phyloP scores from a whole-genome alignment of 768 basidiomycete genomes.

The Boletellus emodensis region DNA sequence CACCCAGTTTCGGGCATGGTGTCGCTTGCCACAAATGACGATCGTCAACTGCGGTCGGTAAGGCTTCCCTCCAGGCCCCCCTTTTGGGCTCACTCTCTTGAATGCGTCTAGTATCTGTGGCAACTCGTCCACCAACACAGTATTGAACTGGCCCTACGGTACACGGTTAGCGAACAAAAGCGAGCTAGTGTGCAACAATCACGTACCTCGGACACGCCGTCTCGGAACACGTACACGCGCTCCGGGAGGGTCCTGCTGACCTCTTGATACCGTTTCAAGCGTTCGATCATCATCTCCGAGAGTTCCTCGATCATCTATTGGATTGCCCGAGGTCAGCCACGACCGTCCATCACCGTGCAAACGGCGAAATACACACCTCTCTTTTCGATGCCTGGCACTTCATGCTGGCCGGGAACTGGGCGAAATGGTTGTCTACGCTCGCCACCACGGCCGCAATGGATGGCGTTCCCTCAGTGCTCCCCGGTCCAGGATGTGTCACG shows the following conservation, averaged over 20 bases:
- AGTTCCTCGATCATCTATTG: slow-evolving; percentile 70
- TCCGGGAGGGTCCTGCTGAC: slow-evolving; percentile 59
- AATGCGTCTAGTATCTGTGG: slow-evolving; percentile 61
- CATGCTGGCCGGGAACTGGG: slow-evolving; percentile 75
- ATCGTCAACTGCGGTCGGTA: slow-evolving; percentile 69
- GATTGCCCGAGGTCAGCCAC: not conserved
- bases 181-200: not conserved
- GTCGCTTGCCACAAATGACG: slow-evolving; percentile 77
- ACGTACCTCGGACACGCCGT: slow-evolving; percentile 77
- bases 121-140: slow-evolving; percentile 56
- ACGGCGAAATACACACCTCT: slow-evolving; percentile 17
- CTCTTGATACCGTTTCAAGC: slow-evolving; percentile 53
- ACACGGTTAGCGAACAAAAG: not conserved
- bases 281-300: slow-evolving; percentile 63
- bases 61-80: slow-evolving; percentile 36
- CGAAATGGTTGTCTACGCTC: slow-evolving; percentile 63
- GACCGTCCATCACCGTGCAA: not conserved
- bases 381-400: slow-evolving; percentile 49
- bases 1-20: slow-evolving; percentile 56
- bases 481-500: slow-evolving; percentile 75
- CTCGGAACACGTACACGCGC: slow-evolving; percentile 69
- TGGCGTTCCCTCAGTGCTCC: slow-evolving; percentile 65
- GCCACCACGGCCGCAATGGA: slow-evolving; percentile 84
- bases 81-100: slow-evolving; percentile 39
- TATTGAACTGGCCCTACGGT: slow-evolving; percentile 66